Evolutionary conservation across 1,139 yeast species (phyloP), one percentile per base, ranked within the genome.

Genomic region (Lodderomyces beijingensis): DNA sequence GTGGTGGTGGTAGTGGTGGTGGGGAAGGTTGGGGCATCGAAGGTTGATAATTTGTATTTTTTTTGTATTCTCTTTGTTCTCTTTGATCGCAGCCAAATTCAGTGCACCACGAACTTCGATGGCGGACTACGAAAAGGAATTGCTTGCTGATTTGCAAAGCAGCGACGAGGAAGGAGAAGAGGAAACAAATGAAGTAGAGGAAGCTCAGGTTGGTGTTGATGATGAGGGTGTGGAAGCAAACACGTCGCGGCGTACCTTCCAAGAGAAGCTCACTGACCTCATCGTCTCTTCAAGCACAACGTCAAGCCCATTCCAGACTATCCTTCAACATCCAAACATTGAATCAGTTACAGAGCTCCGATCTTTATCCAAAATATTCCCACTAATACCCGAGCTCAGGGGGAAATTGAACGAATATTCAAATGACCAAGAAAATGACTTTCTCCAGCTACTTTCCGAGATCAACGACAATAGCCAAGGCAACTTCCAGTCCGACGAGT

Each of bases 401-500:
- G 32, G 38, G 2, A 49, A 51, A 32, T 44, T 66, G 11, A 40
- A 35, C 9, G 44, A 42, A 11, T 65, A 54, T 39, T 40, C 53
- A 10, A 44, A 49, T 26, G 42, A 44, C 10, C 46, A 47, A 15
- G 47, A 48, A 24, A 49, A 59, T 1, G 73, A 66, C 40, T 65
- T 57, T 40, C 44, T 59, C 30, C 62, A 62, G 20, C 51, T 67
- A 11, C 38, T 65, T 11, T 50, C 65, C 5, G 48, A 53, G 15
- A 45, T 65, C 7, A 25, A 25, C 14, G 10, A 19, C n/a, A 12
- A 9, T 12, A 23, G 12, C 8, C 8, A 12, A 6, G 33, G 27
- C n/a, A 56, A 56, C 31, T 53, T 44, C 22, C 51, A 47, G 25
- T 48, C 48, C 29, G 61, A 64, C 5, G 78, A 74, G 44, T 72